Evolutionary conservation across 2,329 filamentous ascomycete species (phyloP).

Genomic region (Talaromyces rugulosus): DNA sequence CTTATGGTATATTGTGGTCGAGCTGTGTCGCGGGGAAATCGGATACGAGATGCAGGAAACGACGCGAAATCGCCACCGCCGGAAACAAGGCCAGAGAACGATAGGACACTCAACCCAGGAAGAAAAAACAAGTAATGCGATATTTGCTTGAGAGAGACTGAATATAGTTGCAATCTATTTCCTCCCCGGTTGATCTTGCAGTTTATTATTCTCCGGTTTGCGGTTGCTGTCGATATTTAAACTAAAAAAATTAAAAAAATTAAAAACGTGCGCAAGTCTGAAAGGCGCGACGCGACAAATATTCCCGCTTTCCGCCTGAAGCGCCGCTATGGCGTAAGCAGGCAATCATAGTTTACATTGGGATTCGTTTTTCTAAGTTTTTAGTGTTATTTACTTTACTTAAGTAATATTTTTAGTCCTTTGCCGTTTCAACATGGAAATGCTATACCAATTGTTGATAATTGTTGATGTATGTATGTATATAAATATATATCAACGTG

Average conservation of each 20-base stretch:
- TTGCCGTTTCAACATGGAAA: too few relatives aligned
- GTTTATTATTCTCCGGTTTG: neutral
- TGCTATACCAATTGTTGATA: too few relatives aligned
- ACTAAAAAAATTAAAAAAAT: too few relatives aligned
- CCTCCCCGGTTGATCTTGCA: neutral
- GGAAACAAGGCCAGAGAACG: neutral
- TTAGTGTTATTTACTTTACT: neutral
- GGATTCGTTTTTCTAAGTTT: neutral
- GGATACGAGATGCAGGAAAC: neutral
- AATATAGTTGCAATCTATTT: neutral
- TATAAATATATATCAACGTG: too few relatives aligned
- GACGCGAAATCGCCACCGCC: neutral
- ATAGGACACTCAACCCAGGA: neutral
- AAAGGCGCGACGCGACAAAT: neutral
- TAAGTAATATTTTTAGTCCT: too few relatives aligned
- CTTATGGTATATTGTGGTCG: neutral
- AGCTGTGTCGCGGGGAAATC: neutral
- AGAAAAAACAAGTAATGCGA: neutral
- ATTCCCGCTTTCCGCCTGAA: neutral
- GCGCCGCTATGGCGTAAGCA: neutral
- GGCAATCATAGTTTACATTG: neutral
- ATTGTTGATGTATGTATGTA: too few relatives aligned
- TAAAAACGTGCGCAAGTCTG: too few relatives aligned
- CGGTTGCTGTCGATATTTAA: neutral
- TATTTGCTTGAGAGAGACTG: neutral